phyloP scores from a whole-genome alignment of 805 yeast species.

The Candida caryicola region DNA sequence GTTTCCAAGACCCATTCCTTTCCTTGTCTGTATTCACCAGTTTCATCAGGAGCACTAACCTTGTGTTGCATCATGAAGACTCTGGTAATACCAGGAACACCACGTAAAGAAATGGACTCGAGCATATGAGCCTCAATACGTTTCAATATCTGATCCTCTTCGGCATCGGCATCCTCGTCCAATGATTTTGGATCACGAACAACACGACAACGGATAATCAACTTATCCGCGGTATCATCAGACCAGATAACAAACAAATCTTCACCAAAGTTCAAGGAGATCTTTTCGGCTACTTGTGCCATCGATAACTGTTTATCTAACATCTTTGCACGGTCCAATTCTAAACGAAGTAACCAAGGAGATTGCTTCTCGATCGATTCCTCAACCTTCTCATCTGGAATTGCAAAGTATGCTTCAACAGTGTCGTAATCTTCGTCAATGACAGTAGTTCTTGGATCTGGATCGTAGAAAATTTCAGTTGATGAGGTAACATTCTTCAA shows the following conservation, averaged over 20 bases:
- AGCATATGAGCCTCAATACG: constrained; percentile 95
- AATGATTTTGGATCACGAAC: constrained; percentile 91
- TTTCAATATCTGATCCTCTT: constrained; percentile 94
- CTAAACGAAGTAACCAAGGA: constrained; percentile 96
- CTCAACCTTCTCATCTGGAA: constrained; percentile 97
- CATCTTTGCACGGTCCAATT: constrained; percentile 98
- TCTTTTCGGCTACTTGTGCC: constrained; percentile 97
- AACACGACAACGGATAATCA: constrained; percentile 96
- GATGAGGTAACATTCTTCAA: constrained; percentile 94
- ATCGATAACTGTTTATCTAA: constrained; percentile 95
- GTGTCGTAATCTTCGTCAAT: constrained; percentile 96
- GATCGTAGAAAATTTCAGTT: constrained; percentile 95
- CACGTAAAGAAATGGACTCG: constrained; percentile 90
- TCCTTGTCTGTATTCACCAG: constrained; percentile 84
- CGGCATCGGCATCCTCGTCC: constrained; percentile 92
- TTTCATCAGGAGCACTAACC: constrained; percentile 63
- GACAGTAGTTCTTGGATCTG: constrained; percentile 96
- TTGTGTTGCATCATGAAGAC: constrained; percentile 88
- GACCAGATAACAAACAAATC: constrained; percentile 98
- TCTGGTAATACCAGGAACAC: constrained; percentile 90
- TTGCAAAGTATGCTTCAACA: constrained; percentile 93
- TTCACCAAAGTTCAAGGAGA: constrained; percentile 87
- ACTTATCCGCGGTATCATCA: constrained; percentile 96
- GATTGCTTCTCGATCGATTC: constrained; percentile 91
- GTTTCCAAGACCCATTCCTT: constrained; percentile 99